Conservation (phyloP, 805 yeast genomes). For the Danielozyma ontarioensis region DNA sequence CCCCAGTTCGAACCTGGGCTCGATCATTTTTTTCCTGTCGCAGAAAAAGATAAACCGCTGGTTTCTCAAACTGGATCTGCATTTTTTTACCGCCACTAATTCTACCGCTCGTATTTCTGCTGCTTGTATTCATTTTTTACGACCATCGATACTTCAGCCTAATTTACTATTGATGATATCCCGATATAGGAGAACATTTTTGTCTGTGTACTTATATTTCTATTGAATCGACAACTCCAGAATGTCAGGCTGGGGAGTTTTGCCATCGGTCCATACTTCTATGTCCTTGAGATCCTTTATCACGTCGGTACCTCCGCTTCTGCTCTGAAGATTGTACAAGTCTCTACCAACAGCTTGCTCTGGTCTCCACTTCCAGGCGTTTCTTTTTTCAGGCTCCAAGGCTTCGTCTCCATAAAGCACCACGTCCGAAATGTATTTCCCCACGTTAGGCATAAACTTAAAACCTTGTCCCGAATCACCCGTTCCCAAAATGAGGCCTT, state of each 20-base stretch:
- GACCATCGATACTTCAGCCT: too few species aligned
- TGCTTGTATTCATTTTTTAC: too few species aligned
- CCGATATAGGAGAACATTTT: too few species aligned
- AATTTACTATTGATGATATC: too few species aligned
- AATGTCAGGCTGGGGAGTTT: too few species aligned
- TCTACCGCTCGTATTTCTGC: too few species aligned
- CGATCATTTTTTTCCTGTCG: conserved; percentile 62
- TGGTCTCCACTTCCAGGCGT: conserved; percentile 27
- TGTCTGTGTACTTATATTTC: too few species aligned
- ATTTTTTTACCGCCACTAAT: too few species aligned
- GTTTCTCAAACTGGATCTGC: too few species aligned
- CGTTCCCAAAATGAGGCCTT: conserved; percentile 34
- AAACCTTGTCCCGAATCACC: conserved; percentile 49
- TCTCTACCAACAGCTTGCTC: conserved; percentile 5
- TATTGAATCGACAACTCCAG: too few species aligned
- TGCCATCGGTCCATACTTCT: not conserved
- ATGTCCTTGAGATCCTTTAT: not conserved
- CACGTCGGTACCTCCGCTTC: not conserved
- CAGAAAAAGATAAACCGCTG: not conserved
- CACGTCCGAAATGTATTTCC: conserved; percentile 37
- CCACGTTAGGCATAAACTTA: conserved; percentile 43
- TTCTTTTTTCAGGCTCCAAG: conserved; percentile 14
- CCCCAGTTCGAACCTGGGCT: conserved; percentile 99
- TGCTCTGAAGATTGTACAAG: not conserved
- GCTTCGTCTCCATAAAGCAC: conserved; percentile 32